These are phyloP conservation scores for Claviceps digitariae DNA, from an alignment of 2,329 filamentous ascomycete genomes.

Conservation along the genomic window DNA sequence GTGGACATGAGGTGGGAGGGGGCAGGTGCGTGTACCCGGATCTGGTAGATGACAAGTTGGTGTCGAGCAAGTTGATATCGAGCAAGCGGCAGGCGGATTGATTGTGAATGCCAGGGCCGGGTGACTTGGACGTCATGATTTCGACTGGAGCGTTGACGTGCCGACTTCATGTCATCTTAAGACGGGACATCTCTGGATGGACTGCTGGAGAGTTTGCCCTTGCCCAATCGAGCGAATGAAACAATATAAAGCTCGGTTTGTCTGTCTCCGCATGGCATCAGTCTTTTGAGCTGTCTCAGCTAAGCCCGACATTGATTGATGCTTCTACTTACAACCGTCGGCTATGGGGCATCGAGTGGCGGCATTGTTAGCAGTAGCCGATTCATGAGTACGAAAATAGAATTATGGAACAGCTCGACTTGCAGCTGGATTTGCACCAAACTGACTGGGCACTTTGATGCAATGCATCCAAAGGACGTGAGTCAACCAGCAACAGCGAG, in stretches of 20 bases:
- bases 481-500: neutral
- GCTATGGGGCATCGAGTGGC: neutral
- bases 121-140: neutral
- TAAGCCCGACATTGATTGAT: neutral
- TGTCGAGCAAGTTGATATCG: too few species aligned
- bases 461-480: neutral
- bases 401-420: neutral
- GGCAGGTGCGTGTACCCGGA: neutral
- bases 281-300: neutral
- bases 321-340: neutral
- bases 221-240: neutral
- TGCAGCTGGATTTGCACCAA: neutral
- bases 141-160: neutral
- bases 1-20: neutral
- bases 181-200: too few species aligned
- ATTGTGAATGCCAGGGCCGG: neutral
- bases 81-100: too few species aligned
- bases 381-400: neutral
- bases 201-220: neutral
- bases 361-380: neutral
- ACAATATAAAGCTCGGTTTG: neutral
- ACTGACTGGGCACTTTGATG: neutral
- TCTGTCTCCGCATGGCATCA: neutral
- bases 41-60: neutral
- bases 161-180: neutral